A percentile compares a stretch with the other conserved stretches of the same genome.
Evolutionary conservation across 2,329 filamentous ascomycete genomes (phyloP).

Genomic region (Epichloe festucae): DNA sequence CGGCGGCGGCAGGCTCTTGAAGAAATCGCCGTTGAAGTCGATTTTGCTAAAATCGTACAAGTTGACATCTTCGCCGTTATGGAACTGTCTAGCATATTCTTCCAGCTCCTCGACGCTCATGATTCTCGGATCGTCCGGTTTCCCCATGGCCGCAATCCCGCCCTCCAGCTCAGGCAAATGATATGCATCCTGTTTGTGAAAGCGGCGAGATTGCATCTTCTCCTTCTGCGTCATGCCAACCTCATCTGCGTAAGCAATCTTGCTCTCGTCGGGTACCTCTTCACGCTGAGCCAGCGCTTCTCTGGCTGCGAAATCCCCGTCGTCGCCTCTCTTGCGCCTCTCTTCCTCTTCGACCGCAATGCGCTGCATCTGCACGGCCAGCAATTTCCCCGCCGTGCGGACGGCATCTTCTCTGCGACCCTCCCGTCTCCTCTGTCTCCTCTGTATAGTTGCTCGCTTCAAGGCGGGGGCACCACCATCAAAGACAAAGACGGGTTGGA

Average conservation of each 20-base stretch:
- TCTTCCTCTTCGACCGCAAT: constrained; percentile 73
- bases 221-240: constrained; percentile 68
- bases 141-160: constrained; percentile 73
- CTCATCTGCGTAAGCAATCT: constrained; percentile 87
- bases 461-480: constrained; percentile 86
- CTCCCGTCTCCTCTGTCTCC: constrained; percentile 66
- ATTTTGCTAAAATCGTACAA: constrained; percentile 97
- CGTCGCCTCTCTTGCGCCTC: constrained; percentile 39
- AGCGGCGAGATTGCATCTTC: constrained; percentile 58
- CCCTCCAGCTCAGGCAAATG: constrained; percentile 79
- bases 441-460: constrained; percentile 81
- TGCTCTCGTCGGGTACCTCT: constrained; percentile 49
- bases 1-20: constrained; percentile 74
- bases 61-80: constrained; percentile 81
- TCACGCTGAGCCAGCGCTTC: constrained; percentile 43
- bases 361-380: constrained; percentile 90
- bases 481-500: constrained; percentile 94
- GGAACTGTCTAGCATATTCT: constrained; percentile 84
- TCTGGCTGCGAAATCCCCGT: constrained; percentile 28
- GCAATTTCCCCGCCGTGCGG: constrained; percentile 76
- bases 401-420: constrained; percentile 87
- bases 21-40: constrained; percentile 93
- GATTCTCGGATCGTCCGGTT: constrained; percentile 81
- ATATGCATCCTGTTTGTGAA: constrained; percentile 87
- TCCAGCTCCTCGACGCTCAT: constrained; percentile 94